Conservation (phyloP, 371 early-diverging fungal genomes). For the Batkoa obscura region DNA sequence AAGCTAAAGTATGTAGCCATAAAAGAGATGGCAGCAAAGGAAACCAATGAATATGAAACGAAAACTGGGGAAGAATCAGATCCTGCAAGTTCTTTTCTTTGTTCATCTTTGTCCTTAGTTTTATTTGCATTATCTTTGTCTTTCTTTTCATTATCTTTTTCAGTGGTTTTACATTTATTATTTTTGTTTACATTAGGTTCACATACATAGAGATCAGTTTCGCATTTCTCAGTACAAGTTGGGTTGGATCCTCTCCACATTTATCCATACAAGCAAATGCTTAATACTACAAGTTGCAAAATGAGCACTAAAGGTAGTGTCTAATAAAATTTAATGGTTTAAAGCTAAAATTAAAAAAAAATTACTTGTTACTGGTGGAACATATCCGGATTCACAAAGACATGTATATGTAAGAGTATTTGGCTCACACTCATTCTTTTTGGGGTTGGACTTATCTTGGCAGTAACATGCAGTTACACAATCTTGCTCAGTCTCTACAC, state of each 20-base stretch:
- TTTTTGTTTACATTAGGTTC: background rate
- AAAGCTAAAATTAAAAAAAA: background rate
- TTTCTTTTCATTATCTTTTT: background rate
- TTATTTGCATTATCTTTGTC: too few relatives aligned
- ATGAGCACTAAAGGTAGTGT: background rate
- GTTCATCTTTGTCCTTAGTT: too few relatives aligned
- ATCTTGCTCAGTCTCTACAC: background rate
- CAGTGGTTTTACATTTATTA: background rate
- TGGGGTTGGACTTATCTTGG: background rate
- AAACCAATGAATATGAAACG: too few relatives aligned
- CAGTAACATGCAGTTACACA: background rate
- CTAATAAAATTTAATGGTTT: background rate
- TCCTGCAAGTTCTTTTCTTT: too few relatives aligned
- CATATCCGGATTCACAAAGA: background rate
- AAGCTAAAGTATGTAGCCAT: too few relatives aligned
- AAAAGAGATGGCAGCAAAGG: too few relatives aligned
- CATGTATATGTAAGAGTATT: background rate
- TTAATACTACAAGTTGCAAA: background rate
- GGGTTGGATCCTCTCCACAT: background rate
- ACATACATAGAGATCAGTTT: background rate
- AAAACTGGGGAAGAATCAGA: too few relatives aligned
- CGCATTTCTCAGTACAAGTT: background rate
- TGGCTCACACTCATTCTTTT: background rate
- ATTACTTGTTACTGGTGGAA: background rate
- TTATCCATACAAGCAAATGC: background rate